Conservation (phyloP, 2,329 filamentous ascomycete species). For the Colletotrichum sp. region DNA sequence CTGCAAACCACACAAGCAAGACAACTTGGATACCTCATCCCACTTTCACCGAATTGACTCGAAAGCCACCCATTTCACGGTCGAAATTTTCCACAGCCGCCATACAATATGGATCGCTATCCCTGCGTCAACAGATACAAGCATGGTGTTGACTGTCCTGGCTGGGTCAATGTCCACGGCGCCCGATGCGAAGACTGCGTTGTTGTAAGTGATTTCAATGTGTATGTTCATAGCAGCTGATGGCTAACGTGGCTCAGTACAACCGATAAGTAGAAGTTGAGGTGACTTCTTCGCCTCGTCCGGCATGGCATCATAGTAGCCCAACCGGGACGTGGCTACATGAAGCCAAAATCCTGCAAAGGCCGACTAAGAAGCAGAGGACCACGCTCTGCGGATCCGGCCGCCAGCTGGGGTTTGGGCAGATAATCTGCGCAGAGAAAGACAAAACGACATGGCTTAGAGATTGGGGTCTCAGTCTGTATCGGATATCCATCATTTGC, state of each 20-base stretch:
- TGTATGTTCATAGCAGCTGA: too few relatives aligned
- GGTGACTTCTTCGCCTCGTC: not conserved
- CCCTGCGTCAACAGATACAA: conserved; percentile 19
- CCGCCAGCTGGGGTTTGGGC: not conserved
- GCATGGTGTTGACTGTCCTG: conserved; percentile 16
- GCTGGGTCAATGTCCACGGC: conserved; percentile 9
- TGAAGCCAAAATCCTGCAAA: not conserved
- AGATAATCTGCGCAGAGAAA: not conserved
- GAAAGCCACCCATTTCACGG: not conserved
- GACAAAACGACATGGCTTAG: not conserved
- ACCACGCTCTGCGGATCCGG: not conserved
- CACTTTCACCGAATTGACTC: not conserved
- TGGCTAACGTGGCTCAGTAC: not conserved
- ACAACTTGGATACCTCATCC: too few relatives aligned
- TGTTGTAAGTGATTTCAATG: not conserved
- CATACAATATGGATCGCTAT: conserved; percentile 8
- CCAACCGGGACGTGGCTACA: not conserved
- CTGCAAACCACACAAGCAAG: not conserved
- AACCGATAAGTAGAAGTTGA: not conserved
- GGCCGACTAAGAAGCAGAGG: not conserved
- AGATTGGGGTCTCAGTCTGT: not conserved
- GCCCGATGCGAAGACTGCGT: conserved; percentile 16
- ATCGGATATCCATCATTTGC: not conserved
- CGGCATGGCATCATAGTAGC: not conserved
- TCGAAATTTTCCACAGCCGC: not conserved